Base-by-base conservation (phyloP, 2,329 filamentous ascomycete species). In the Stachybotrys chlorohalonatus region DNA sequence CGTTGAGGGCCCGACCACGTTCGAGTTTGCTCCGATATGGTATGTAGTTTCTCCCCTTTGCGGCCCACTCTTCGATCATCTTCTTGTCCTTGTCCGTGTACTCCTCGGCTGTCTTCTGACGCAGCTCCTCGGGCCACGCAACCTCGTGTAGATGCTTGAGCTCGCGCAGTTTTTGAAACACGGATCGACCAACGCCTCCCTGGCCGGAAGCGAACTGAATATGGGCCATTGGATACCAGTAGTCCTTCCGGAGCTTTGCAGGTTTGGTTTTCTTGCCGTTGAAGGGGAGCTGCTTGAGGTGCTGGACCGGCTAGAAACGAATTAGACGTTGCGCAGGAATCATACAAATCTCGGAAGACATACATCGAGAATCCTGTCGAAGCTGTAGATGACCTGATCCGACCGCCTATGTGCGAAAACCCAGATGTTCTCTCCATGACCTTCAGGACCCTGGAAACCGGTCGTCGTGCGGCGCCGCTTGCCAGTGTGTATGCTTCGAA, bases 241-340 rank as follows among this genome's bases (percentile, higher is more conserved):
- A 81, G 71, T 88, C 85, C 68, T 83, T 85, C 56, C 85, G 82
- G 46, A 87, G 72, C 62, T 81, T 82, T 53, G 78, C 67, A 2
- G 83, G 83, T 59, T 81, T 79, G 50, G 81, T 77, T 70, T 88
- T 86, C 67, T 87, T 87, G 69, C 84, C 84, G 59, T 83, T 83
- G 73, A 80, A 87, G 51, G 82, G 79, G 57, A 87, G 68, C 64
- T 85, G 82, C 62, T 77, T 75, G 59, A 84, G 69, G 50, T 74
- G 72, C 56, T 75, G 73, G 60, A 73, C 62, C 24, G 65, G 69
- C 72, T 75, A 11, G 39, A 31, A 17, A 16, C 24, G 15, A n/a
- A 16, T 32, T 36, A n/a, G 49, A 24, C 4, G 24, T 36, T 51
- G 13, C 5, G 8, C 36, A 13, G 8, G 36, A 9, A 13, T 42